Conservation (phyloP, 176 grass and related monocot species). For the Carex scoparia region DNA sequence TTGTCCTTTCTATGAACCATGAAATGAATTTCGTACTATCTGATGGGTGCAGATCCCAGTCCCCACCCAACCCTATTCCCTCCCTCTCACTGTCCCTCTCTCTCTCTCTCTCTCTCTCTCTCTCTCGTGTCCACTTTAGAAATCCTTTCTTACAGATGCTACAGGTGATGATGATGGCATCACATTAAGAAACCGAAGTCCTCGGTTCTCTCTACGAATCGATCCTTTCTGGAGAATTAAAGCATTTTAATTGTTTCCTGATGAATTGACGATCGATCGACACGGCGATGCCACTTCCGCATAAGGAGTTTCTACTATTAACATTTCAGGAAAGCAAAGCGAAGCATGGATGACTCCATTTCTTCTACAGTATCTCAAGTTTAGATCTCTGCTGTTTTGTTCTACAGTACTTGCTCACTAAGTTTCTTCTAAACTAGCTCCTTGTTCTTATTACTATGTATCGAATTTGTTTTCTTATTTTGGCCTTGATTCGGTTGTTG, state of each 20-base stretch:
- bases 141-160: not conserved
- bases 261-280: not conserved
- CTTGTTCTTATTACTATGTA: not conserved
- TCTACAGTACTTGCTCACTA: not conserved
- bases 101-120: not conserved
- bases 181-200: not conserved
- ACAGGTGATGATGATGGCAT: not conserved
- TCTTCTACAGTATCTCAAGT: not conserved
- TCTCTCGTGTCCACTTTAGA: not conserved
- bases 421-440: not conserved
- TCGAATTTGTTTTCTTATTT: not conserved
- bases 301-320: not conserved
- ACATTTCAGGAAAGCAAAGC: not conserved
- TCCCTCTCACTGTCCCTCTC: not conserved
- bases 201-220: not conserved
- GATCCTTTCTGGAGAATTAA: not conserved
- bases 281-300: not conserved
- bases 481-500: no score
- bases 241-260: not conserved
- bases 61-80: not conserved
- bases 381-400: not conserved
- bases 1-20: not conserved
- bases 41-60: not conserved
- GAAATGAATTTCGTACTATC: constrained; percentile 4
- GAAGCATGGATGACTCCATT: not conserved